A percentile compares a stretch with the other conserved stretches of the same genome.
Evolutionary conservation across 306 rosid species (phyloP).

Genomic region (Herpetospermum pedunculosum): DNA sequence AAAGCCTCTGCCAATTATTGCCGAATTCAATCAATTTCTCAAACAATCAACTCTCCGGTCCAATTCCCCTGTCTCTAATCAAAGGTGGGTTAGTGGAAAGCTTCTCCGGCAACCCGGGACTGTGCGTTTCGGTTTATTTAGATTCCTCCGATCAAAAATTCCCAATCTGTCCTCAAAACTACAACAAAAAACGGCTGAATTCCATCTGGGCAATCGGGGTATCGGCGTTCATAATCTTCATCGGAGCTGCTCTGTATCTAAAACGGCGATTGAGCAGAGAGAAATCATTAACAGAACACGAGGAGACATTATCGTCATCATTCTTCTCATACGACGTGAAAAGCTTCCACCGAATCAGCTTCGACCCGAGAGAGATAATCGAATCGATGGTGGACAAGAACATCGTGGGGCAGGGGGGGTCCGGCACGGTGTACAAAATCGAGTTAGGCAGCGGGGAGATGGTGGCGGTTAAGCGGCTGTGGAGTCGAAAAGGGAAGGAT

Average conservation of each 20-base stretch:
- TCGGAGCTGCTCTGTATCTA: conserved; percentile 50
- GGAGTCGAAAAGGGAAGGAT: conserved; percentile 47
- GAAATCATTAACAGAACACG: conserved; percentile 43
- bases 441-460: conserved; percentile 57
- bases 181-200: conserved; percentile 35
- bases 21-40: conserved; percentile 89
- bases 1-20: conserved; percentile 49
- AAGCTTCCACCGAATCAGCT: conserved; percentile 71
- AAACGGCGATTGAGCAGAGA: conserved; percentile 48
- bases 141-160: conserved; percentile 44
- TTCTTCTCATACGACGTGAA: conserved; percentile 63
- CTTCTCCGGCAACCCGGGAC: conserved; percentile 69
- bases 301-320: conserved; percentile 51
- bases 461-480: conserved; percentile 70
- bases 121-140: conserved; percentile 44
- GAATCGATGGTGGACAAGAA: conserved; percentile 78
- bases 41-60: conserved; percentile 71
- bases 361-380: conserved; percentile 57
- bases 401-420: conserved; percentile 86
- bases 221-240: conserved; percentile 44
- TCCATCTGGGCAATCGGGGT: conserved; percentile 67
- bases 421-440: conserved; percentile 81
- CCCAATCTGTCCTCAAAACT: conserved; percentile 33
- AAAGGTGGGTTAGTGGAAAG: conserved; percentile 84
- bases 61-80: conserved; percentile 58